Percentiles rank a stretch among this genome's conserved stretches.
Evolutionary conservation across 352 stramenopile species (phyloP).

Genomic region (Phytophthora pistaciae): DNA sequence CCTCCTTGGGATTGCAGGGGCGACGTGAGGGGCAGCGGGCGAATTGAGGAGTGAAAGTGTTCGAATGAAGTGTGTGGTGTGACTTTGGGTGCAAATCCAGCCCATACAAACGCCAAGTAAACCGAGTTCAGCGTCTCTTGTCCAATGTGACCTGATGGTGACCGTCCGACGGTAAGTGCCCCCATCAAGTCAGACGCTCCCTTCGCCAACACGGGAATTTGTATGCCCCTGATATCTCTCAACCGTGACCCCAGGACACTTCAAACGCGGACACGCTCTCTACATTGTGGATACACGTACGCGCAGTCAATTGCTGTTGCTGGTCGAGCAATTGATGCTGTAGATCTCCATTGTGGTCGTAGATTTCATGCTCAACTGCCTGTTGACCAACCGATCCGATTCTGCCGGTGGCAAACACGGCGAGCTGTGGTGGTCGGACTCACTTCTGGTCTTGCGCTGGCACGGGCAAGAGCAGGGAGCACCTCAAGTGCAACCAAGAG

Average conservation of each 20-base stretch:
- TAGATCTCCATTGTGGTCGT: no score
- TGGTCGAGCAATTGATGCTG: no score
- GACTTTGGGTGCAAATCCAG: slow-evolving; percentile 20
- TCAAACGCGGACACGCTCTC: slow-evolving; percentile 5
- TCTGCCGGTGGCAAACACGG: neutral
- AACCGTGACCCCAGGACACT: slow-evolving; percentile 4
- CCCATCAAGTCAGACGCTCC: slow-evolving; percentile 4
- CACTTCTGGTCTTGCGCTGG: neutral
- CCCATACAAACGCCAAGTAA: slow-evolving; percentile 20
- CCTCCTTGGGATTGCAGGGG: neutral
- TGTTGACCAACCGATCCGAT: neutral
- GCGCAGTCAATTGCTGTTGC: neutral
- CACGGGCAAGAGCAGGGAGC: neutral
- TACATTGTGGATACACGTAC: neutral
- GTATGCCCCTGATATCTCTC: slow-evolving; percentile 13
- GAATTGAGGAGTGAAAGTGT: slow-evolving; percentile 31
- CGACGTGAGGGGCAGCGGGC: slow-evolving; percentile 4
- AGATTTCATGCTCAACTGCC: no score
- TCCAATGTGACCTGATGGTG: slow-evolving; percentile 13
- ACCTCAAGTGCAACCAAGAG: slow-evolving; percentile 11
- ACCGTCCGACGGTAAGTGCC: slow-evolving; percentile 10
- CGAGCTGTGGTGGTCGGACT: neutral
- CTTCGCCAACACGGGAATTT: neutral
- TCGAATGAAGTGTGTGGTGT: slow-evolving; percentile 6
- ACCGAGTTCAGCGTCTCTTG: slow-evolving; percentile 12